These are phyloP conservation scores for Chlamydomonas eustigma DNA, from an alignment of 139 green algal genomes.

Conservation along the genomic window DNA sequence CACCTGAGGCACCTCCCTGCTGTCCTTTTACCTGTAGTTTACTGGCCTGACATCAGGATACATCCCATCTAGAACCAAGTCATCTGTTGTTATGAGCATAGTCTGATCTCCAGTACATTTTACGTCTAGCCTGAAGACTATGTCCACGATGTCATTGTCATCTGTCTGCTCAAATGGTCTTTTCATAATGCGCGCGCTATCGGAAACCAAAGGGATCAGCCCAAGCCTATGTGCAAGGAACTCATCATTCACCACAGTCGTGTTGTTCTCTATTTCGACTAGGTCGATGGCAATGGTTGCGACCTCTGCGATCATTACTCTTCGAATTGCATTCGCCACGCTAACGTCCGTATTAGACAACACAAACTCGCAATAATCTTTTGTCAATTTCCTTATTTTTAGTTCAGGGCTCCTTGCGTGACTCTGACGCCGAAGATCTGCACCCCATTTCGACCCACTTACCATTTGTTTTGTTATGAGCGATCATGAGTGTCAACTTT, in stretches of 20 bases:
- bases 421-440: background rate
- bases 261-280: slow-evolving; percentile 97
- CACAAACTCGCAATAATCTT: slow-evolving; percentile 84
- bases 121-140: slow-evolving; percentile 61
- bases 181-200: slow-evolving; percentile 56
- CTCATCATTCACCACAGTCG: slow-evolving; percentile 83
- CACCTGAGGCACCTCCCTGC: too few species aligned
- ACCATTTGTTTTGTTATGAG: too few species aligned
- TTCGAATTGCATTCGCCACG: slow-evolving; percentile 91
- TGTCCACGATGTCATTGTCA: slow-evolving; percentile 50
- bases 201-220: slow-evolving; percentile 81
- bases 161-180: slow-evolving; percentile 43
- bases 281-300: slow-evolving; percentile 98
- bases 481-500: too few species aligned
- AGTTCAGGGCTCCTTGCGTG: slow-evolving; percentile 44
- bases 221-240: slow-evolving; percentile 84
- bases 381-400: slow-evolving; percentile 51
- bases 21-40: background rate
- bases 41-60: slow-evolving; percentile 17
- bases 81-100: slow-evolving; percentile 24
- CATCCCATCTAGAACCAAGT: slow-evolving; percentile 20
- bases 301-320: slow-evolving; percentile 91
- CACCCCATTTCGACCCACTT: background rate
- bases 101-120: slow-evolving; percentile 37
- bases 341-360: slow-evolving; percentile 78